These are phyloP conservation scores for Fusarium oligoseptatum DNA, from an alignment of 2,329 filamentous ascomycete species.

Conservation along the genomic window DNA sequence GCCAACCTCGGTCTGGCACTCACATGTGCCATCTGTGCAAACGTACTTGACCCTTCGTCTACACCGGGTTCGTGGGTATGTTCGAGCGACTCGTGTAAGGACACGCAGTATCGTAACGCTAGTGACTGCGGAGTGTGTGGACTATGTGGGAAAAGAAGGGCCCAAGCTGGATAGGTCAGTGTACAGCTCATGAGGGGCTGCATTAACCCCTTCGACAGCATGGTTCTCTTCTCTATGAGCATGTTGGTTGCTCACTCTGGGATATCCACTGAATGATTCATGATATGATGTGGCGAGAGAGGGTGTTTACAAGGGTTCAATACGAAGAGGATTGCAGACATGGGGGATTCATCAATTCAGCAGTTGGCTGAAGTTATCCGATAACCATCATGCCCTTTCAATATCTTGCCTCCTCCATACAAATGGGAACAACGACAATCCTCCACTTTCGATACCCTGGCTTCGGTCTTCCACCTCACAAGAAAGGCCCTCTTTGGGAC, in stretches of 20 bases:
- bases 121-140: conserved; percentile 79
- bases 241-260: no score
- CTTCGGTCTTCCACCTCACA: not conserved
- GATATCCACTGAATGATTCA: not conserved
- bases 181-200: not conserved
- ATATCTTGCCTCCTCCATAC: not conserved
- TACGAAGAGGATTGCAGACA: not conserved
- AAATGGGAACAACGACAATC: not conserved
- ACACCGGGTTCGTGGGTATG: conserved; percentile 76
- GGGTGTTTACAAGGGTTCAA: not conserved
- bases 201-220: not conserved
- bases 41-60: conserved; percentile 72
- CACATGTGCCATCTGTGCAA: conserved; percentile 77
- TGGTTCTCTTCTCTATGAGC: not conserved
- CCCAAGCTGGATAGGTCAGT: conserved; percentile 11
- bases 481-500: not conserved
- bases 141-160: conserved; percentile 68
- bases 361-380: not conserved
- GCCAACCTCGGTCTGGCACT: conserved; percentile 66
- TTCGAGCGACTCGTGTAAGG: conserved; percentile 65
- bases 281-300: not conserved
- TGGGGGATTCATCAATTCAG: not conserved
- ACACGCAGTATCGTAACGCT: conserved; percentile 74
- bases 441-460: not conserved
- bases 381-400: not conserved